Evolutionary conservation across 768 basidiomycete species (phyloP), one percentile per base, ranked within the genome.

Genomic region (Panellus pusillus): DNA sequence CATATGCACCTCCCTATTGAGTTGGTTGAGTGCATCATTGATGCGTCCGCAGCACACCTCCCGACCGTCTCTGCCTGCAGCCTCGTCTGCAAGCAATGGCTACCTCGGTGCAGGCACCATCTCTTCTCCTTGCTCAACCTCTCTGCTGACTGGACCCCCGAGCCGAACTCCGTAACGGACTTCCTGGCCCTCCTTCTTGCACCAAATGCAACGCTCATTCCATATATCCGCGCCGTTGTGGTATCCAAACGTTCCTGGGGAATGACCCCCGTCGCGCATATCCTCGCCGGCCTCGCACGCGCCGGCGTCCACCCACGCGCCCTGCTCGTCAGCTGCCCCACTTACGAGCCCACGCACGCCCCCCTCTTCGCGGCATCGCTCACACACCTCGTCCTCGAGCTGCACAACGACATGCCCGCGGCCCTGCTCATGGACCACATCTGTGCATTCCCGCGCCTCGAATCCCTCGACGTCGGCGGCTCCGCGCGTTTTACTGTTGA

Each of bases 51-150:
- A 52, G 36, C 28, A 32, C 42, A 61, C 47, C 18, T 19, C 12
- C 38, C 32, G 12, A 42, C 54, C 1, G 57, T 63, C 35, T 36
- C 45, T 6, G 42, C 52, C 11, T 65, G 61, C 54, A 52, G 52
- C 36, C 46, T 63, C 11, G 57, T 61, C 37, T 65, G 60, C 50
- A 47, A 40, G n/a, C 38, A 43, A 15, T 65, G 64, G 62, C 46
- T 59, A 18, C 62, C 57, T 4, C 28, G 57, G 15, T 52, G 51
- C 44, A 48, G 57, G 37, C 52, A 57, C 50, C 64, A 60, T 37
- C 42, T 65, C 18, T 65, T 65, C 53, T 35, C 44, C 20, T 57
- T 48, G 14, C 46, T 62, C 39, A 47, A 50, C 49, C 53, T 60
- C 41, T 52, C 57, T 12, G 56, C 56, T 4, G 47, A 52, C 18